These are phyloP conservation scores for Leptomonas seymouri DNA, from an alignment of 208 protist genomes.

Conservation along the genomic window DNA sequence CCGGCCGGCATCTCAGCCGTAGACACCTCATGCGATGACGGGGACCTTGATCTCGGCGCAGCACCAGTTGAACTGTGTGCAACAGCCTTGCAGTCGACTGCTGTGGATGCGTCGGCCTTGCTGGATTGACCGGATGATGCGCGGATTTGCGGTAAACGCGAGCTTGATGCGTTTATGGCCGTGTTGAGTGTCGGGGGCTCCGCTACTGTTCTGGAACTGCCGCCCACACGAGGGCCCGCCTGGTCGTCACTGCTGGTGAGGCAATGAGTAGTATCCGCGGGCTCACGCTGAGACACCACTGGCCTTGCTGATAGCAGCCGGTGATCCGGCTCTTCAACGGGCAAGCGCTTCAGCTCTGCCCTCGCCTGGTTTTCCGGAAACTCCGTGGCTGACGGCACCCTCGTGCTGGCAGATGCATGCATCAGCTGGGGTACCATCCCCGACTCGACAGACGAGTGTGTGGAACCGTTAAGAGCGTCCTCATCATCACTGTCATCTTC, in stretches of 20 bases:
- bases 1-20: background rate
- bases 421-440: background rate
- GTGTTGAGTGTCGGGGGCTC: background rate
- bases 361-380: background rate
- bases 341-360: background rate
- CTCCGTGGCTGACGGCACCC: background rate
- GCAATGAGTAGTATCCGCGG: background rate
- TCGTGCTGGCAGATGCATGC: background rate
- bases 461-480: background rate
- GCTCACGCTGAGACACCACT: background rate
- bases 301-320: background rate
- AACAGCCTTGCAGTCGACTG: background rate
- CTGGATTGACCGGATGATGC: background rate
- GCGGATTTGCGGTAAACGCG: constrained; percentile 5
- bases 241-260: background rate
- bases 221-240: too few species aligned
- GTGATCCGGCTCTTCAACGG: background rate
- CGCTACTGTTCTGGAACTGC: background rate
- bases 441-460: background rate
- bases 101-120: background rate
- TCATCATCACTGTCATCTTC: background rate
- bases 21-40: too few species aligned
- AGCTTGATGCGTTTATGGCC: background rate
- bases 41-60: background rate
- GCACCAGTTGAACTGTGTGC: background rate